Evolutionary conservation across 148 eudicot species (phyloP).

Genomic region (Spergularia bocconei): DNA sequence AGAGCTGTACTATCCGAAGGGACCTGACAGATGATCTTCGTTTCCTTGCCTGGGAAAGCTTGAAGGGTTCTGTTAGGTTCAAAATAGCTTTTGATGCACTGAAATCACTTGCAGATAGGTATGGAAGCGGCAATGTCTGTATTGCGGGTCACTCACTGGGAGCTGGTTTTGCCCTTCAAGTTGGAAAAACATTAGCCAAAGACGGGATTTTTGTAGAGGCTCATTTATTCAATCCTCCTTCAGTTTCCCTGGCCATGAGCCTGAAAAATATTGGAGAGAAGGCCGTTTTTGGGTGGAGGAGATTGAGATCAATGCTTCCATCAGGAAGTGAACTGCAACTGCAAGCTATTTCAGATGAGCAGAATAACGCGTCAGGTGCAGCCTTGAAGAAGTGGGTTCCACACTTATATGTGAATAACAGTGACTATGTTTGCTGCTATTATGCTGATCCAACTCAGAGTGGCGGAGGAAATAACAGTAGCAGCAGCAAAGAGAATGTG

Average conservation of each 20-base stretch:
- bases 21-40: constrained; percentile 86
- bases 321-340: constrained; percentile 37
- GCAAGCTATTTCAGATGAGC: constrained; percentile 26
- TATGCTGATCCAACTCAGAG: constrained; percentile 53
- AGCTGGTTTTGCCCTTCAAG: constrained; percentile 87
- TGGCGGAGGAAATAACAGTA: constrained; percentile 13
- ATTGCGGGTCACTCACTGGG: constrained; percentile 84
- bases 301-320: constrained; percentile 68
- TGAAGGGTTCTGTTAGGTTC: constrained; percentile 82
- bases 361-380: neutral
- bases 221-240: constrained; percentile 89
- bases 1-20: constrained; percentile 61
- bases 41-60: constrained; percentile 90
- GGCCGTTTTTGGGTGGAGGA: constrained; percentile 65
- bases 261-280: constrained; percentile 68
- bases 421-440: constrained; percentile 80
- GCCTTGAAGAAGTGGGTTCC: constrained; percentile 65
- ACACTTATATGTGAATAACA: constrained; percentile 76
- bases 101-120: constrained; percentile 45
- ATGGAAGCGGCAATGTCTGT: constrained; percentile 66
- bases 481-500: constrained; percentile 49
- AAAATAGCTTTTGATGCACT: constrained; percentile 53
- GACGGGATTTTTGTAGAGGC: constrained; percentile 74
- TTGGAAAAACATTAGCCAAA: constrained; percentile 77
- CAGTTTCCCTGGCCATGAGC: constrained; percentile 79